Percentiles rank a stretch among this genome's conserved stretches.
phyloP scores from a whole-genome alignment of 495 filamentous ascomycete genomes.

The Cercophora scortea region DNA sequence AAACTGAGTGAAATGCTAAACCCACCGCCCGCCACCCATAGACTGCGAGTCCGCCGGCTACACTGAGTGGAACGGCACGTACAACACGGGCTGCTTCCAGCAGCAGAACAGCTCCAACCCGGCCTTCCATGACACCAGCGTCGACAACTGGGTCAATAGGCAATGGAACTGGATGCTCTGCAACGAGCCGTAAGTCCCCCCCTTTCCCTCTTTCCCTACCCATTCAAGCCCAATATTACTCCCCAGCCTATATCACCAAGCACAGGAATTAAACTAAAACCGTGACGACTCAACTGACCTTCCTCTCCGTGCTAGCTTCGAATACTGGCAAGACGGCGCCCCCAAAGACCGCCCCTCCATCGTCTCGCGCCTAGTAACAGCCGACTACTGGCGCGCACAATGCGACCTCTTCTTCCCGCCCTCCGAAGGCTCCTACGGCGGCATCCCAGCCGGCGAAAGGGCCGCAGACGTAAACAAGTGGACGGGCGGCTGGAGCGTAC shows the following conservation, averaged over 20 bases:
- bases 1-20: not conserved
- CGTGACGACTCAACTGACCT: not conserved
- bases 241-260: no score
- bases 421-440: slow-evolving; percentile 43
- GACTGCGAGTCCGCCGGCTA: slow-evolving; percentile 17
- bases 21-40: not conserved
- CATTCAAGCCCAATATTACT: no score
- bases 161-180: slow-evolving; percentile 63
- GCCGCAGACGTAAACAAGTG: slow-evolving; percentile 48
- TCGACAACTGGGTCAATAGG: slow-evolving; percentile 42
- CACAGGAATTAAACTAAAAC: no score
- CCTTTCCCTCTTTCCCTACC: no score
- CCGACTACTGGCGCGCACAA: slow-evolving; percentile 51
- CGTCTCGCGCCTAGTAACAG: slow-evolving; percentile 50
- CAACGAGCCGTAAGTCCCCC: slow-evolving; percentile 45
- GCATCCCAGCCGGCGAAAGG: slow-evolving; percentile 42
- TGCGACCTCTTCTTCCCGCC: slow-evolving; percentile 54
- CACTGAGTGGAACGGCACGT: slow-evolving; percentile 42
- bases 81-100: slow-evolving; percentile 47
- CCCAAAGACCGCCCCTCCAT: slow-evolving; percentile 34
- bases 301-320: slow-evolving; percentile 14
- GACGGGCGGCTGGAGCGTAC: slow-evolving; percentile 50
- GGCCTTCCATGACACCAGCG: slow-evolving; percentile 47
- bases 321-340: slow-evolving; percentile 39
- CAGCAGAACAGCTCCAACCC: slow-evolving; percentile 49